phyloP scores from a whole-genome alignment of 306 rosid genomes.

The Potentilla sterilis region DNA sequence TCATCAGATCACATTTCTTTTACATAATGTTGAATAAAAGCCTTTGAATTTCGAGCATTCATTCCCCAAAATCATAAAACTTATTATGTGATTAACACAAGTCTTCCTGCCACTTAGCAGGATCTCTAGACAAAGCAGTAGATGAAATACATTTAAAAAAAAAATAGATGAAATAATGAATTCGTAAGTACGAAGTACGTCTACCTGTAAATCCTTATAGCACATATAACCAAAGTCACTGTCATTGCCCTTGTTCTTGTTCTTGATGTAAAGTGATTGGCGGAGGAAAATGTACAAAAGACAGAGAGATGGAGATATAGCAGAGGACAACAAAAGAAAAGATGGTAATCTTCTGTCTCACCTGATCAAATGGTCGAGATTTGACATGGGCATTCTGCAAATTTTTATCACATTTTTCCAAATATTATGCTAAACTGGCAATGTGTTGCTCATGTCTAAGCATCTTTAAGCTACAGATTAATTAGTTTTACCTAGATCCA shows the following conservation, averaged over 20 bases:
- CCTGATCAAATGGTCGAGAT: neutral
- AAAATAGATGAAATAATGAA: too few relatives aligned
- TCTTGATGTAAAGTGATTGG: slow-evolving; percentile 4
- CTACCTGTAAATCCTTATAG: too few relatives aligned
- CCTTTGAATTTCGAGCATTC: too few relatives aligned
- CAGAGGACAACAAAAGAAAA: neutral
- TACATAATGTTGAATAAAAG: neutral
- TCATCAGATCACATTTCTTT: neutral
- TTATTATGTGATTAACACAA: neutral
- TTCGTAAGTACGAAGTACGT: too few relatives aligned
- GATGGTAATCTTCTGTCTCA: neutral
- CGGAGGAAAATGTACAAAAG: neutral
- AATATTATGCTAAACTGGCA: neutral
- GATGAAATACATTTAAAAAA: too few relatives aligned
- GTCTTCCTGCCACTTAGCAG: neutral
- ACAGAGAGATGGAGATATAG: neutral
- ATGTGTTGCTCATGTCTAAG: neutral
- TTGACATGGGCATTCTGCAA: neutral
- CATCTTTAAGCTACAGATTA: neutral
- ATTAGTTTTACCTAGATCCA: neutral
- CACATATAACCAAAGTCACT: neutral
- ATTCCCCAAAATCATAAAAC: neutral
- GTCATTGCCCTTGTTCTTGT: neutral
- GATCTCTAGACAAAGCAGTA: neutral
- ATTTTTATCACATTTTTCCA: neutral